These are phyloP conservation scores for Pochonia chlamydosporia DNA, from an alignment of 2,329 filamentous ascomycete species.

Conservation along the genomic window DNA sequence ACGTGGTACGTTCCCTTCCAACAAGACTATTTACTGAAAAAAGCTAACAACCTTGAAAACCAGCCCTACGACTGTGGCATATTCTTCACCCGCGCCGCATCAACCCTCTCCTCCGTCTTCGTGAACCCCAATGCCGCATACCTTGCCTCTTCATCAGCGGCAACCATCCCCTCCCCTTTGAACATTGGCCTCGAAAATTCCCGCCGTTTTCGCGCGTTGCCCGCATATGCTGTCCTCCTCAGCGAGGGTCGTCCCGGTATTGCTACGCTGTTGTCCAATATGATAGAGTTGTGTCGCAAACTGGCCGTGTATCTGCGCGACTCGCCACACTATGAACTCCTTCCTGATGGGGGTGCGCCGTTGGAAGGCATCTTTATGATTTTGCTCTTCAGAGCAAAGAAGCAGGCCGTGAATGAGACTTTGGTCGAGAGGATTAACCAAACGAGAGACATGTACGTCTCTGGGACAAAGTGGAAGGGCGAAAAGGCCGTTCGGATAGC, in stretches of 20 bases:
- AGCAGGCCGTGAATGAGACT: conserved; percentile 53
- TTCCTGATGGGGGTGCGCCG: conserved; percentile 45
- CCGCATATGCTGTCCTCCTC: conserved; percentile 74
- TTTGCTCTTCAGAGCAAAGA: conserved; percentile 70
- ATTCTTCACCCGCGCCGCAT: conserved; percentile 67
- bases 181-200: conserved; percentile 91
- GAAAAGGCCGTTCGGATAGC: conserved; percentile 74
- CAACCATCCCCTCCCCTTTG: conserved; percentile 66
- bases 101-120: conserved; percentile 58
- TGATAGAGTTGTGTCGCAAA: conserved; percentile 64
- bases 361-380: conserved; percentile 53
- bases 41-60: conserved; percentile 9
- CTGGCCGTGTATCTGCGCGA: conserved; percentile 59
- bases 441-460: conserved; percentile 72
- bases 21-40: neutral
- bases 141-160: conserved; percentile 41
- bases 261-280: conserved; percentile 61
- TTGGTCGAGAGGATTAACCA: conserved; percentile 71
- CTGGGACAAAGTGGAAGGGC: conserved; percentile 73
- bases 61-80: conserved; percentile 88
- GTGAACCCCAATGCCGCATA: conserved; percentile 84
- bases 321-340: conserved; percentile 58
- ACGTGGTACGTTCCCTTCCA: conserved; percentile 54
- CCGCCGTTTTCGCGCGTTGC: conserved; percentile 82
- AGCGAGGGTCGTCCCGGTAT: conserved; percentile 70